Evolutionary conservation across 805 yeast species (phyloP).

Genomic region (Saturnispora saitoi): DNA sequence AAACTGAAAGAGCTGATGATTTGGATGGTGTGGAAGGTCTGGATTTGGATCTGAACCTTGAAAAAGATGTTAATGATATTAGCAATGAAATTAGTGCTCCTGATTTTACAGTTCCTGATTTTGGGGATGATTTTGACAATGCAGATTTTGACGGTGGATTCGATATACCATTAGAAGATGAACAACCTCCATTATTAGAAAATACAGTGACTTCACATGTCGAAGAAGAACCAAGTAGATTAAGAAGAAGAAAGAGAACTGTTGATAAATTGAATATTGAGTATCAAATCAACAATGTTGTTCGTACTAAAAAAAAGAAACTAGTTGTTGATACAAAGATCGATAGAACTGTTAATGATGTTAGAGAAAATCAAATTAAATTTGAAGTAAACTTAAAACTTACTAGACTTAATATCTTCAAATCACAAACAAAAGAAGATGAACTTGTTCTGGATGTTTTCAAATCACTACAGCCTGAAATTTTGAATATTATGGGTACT

Average conservation of each 20-base stretch:
- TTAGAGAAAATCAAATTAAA: slow-evolving; percentile 26
- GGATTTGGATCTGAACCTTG: slow-evolving; percentile 29
- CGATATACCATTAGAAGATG: slow-evolving; percentile 16
- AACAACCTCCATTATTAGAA: slow-evolving; percentile 6
- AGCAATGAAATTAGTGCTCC: slow-evolving; percentile 4
- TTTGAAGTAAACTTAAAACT: slow-evolving; percentile 15
- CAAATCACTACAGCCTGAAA: slow-evolving; percentile 10
- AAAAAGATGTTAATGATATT: slow-evolving; percentile 12
- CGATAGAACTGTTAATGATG: slow-evolving; percentile 35
- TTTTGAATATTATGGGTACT: slow-evolving; percentile 11
- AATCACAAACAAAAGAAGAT: not conserved
- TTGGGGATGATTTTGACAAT: slow-evolving; percentile 40
- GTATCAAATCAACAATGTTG: slow-evolving; percentile 33
- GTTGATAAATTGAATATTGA: slow-evolving; percentile 23
- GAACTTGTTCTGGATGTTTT: not conserved
- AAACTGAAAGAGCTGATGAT: slow-evolving; percentile 24
- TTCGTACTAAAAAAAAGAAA: slow-evolving; percentile 40
- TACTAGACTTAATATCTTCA: not conserved
- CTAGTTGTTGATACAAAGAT: slow-evolving; percentile 37
- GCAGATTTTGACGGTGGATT: slow-evolving; percentile 26
- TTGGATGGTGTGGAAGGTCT: slow-evolving; percentile 26
- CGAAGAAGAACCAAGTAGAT: slow-evolving; percentile 6
- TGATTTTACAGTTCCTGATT: slow-evolving; percentile 13
- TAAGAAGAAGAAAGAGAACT: slow-evolving; percentile 19
- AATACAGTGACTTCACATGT: not conserved